Evolutionary conservation across 495 filamentous ascomycete genomes (phyloP), one percentile per base, ranked within the genome.

Genomic region (Penicillium roqueforti): DNA sequence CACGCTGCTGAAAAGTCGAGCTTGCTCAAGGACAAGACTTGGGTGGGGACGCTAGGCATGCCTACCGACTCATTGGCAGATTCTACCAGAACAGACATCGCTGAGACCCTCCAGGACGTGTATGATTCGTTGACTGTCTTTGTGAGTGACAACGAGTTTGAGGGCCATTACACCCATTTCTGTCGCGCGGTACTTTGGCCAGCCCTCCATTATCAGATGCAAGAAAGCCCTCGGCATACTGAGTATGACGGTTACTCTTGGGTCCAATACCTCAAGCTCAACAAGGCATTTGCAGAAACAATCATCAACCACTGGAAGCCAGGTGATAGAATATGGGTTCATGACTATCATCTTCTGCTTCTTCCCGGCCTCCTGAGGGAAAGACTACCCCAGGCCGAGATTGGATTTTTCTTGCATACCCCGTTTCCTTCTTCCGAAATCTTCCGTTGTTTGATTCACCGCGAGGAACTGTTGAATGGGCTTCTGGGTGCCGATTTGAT

Each of bases 201-300:
- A 10, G 88, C 92, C 43, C 88, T 95, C 68, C 89, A 96, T 67
- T 95, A 96, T 68, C 88, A 93, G 66, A 91, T 95, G 66, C 91
- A 92, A 26, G 91, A 95, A 62, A 89, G 88, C 60, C 91, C 91
- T 18, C 93, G 93, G 74, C 95, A 89, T 80, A 95, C 91, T 68
- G 89, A 91, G 3, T 96, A 95, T 60, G 84, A 90, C 62, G 90
- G 95, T 61, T 91, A 95, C 64, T 92, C 90, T n/a, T 96, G 89
- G 89, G 81, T 86, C 56, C 92, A 88, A 73, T 96, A 95, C 61
- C 82, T 87, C 52, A 87, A 85, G 36, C 76, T 95, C 60, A 95
- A 95, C 68, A 83, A 89, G 63, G 88, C 87, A 3, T 93, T 95
- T 66, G 91, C 91, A 4, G 85, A 93, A 62, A 85, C 81, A 64